Percentiles rank a stretch among this genome's conserved stretches.
These are phyloP conservation scores for Bromus sterilis DNA, from an alignment of 176 grass and related monocot genomes.

Conservation along the genomic window DNA sequence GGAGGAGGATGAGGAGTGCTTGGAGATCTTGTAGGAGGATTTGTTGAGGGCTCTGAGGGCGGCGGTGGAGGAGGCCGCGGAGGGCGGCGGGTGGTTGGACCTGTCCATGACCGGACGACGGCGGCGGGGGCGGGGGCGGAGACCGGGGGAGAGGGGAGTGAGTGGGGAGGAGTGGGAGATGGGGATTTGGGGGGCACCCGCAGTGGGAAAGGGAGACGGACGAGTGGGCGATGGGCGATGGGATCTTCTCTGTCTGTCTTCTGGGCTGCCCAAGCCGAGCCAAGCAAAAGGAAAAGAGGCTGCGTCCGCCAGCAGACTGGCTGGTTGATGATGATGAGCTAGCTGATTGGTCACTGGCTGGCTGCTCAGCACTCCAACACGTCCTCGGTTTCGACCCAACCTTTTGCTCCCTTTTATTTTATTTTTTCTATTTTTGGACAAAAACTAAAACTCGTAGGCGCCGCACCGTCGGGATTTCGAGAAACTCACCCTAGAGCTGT, in stretches of 20 bases:
- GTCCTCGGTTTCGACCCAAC: background rate
- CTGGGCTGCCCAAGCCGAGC: background rate
- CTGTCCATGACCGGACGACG: slow-evolving; percentile 50
- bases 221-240: background rate
- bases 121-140: background rate
- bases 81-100: slow-evolving; percentile 23
- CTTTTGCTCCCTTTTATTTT: background rate
- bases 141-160: background rate
- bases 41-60: slow-evolving; percentile 73
- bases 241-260: background rate
- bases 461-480: no score
- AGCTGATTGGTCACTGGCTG: no score
- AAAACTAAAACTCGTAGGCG: background rate
- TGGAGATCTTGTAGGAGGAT: slow-evolving; percentile 93
- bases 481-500: no score
- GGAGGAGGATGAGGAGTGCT: slow-evolving; percentile 24
- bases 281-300: background rate
- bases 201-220: background rate
- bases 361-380: background rate
- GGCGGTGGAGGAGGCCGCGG: background rate
- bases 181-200: slow-evolving; percentile 41
- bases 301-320: background rate
- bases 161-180: background rate
- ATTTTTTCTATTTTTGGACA: background rate
- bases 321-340: background rate